Evolutionary conservation across 345 rosid genomes (phyloP), one percentile per base, ranked within the genome.

Genomic region (Salix dunnii): DNA sequence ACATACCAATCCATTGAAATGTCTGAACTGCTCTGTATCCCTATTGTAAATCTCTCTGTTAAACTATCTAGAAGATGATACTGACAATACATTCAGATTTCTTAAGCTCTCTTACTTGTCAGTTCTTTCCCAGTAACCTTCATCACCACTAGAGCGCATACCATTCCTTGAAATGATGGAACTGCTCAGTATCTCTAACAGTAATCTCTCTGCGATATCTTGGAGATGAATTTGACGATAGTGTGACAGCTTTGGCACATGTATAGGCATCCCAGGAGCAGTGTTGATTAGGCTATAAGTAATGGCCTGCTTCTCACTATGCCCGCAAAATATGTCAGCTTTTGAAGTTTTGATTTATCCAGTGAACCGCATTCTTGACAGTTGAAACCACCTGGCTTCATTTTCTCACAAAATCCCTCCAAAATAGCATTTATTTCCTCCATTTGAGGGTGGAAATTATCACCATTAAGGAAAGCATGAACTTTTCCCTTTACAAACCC

Each of bases 51-150:
- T 69, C 48, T 49, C 7, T 76, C 43, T 33, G 9, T 7, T 7
- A 8, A 27, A 49, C 23, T 67, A 49, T 62, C n/a, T 11, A 13
- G 20, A 58, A 60, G 67, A 69, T 42, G 55, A 7, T 58, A 13
- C 5, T 11, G 68, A 49, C 42, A 21, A 53, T 31, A 40, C 33
- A 23, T 48, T 77, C 74, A 36, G 31, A 61, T 70, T 70, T 43
- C 31, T 53, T 68, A 64, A 72, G 60, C 64, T 13, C 36, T 73
- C 73, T 53, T 38, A 60, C 51, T 53, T 55, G 28, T 33, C 72
- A 63, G 58, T 65, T 77, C 73, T 84, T 74, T 77, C 82, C 84
- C 82, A 74, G 76, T 79, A 85, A 67, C 90, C 85, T 79, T 84
- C 85, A 20, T 74, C 81, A 14, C 76, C 69, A 70, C 84, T 77